These are phyloP conservation scores for Candida sithepensis DNA, from an alignment of 805 yeast genomes.

Conservation along the genomic window DNA sequence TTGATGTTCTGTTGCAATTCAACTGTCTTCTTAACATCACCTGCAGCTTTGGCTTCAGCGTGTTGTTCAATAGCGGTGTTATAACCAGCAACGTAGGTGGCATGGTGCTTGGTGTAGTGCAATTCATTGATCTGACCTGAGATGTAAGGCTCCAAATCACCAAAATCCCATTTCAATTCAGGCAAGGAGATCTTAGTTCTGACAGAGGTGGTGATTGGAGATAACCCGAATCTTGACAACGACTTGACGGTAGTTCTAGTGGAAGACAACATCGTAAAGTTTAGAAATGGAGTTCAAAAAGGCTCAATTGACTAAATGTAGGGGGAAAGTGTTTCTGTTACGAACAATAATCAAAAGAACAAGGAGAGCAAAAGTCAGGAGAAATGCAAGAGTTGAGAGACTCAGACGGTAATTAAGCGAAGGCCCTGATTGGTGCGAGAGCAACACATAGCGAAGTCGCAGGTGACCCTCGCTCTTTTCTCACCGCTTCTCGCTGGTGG, in stretches of 20 bases:
- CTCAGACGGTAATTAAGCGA: too few relatives aligned
- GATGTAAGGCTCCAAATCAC: constrained; percentile 81
- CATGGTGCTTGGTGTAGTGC: constrained; percentile 90
- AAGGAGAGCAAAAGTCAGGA: too few relatives aligned
- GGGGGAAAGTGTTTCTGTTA: too few relatives aligned
- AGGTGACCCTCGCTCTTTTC: too few relatives aligned
- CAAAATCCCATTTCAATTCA: constrained; percentile 77
- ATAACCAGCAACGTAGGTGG: constrained; percentile 83
- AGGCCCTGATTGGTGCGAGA: too few relatives aligned
- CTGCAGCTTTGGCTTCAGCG: constrained; percentile 56
- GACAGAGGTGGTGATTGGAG: constrained; percentile 21
- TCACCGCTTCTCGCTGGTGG: too few relatives aligned
- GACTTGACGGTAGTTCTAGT: constrained; percentile 21
- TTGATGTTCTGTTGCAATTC: constrained; percentile 71
- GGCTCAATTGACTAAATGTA: too few relatives aligned
- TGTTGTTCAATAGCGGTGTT: constrained; percentile 75
- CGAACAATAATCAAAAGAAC: too few relatives aligned
- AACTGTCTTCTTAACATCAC: constrained; percentile 57
- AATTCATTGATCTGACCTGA: constrained; percentile 82
- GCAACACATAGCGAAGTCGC: too few relatives aligned
- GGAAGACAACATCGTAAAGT: constrained; percentile 3
- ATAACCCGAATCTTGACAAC: constrained; percentile 7
- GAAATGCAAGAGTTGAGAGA: too few relatives aligned
- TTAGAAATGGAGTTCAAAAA: not conserved
- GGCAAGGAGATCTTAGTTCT: constrained; percentile 76